Evolutionary conservation across 2,329 filamentous ascomycete species (phyloP).

Genomic region (Lithohypha guttulata): DNA sequence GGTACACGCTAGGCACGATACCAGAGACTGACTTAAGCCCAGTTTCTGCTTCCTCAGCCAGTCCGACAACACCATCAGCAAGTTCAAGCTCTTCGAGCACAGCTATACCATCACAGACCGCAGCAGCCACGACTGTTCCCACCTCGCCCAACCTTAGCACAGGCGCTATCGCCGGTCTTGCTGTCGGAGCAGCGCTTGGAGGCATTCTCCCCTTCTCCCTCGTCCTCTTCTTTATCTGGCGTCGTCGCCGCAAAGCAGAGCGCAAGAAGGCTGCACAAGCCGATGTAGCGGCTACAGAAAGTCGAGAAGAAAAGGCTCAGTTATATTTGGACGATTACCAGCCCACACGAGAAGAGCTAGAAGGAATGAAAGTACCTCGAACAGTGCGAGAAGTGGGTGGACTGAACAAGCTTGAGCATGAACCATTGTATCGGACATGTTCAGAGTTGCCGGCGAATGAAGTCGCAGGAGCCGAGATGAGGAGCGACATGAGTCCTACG

Average conservation of each 20-base stretch:
- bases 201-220: background rate
- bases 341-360: background rate
- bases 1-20: too few species aligned
- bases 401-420: background rate
- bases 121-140: too few species aligned
- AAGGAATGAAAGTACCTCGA: background rate
- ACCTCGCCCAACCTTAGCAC: too few species aligned
- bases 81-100: too few species aligned
- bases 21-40: too few species aligned
- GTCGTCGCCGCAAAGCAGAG: background rate
- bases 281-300: background rate
- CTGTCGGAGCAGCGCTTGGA: constrained; percentile 1
- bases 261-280: background rate
- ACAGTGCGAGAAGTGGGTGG: background rate
- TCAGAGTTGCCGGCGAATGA: background rate
- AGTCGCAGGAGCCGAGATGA: background rate
- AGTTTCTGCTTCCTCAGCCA: too few species aligned
- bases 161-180: background rate
- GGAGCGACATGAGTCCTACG: background rate
- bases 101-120: too few species aligned
- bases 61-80: too few species aligned
- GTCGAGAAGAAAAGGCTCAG: background rate
- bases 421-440: background rate
- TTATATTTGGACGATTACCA: background rate
- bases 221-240: constrained; percentile 2